Conservation (phyloP, 2,329 filamentous ascomycete species). For the Tolypocladium cylindrosporum region DNA sequence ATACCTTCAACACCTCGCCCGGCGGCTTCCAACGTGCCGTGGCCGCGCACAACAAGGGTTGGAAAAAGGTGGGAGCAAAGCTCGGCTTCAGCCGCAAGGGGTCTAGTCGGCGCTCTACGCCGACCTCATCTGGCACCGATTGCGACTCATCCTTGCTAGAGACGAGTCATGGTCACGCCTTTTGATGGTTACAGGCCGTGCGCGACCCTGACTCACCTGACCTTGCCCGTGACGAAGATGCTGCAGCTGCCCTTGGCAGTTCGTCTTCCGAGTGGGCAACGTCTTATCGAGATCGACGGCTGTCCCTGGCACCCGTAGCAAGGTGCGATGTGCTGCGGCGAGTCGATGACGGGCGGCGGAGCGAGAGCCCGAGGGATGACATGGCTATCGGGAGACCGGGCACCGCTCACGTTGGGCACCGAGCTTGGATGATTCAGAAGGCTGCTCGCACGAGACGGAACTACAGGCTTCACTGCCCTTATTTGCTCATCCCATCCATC, state of each 20-base stretch:
- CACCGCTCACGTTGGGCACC: no score
- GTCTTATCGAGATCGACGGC: constrained; percentile 24
- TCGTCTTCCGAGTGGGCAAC: constrained; percentile 27
- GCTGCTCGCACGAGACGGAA: no score
- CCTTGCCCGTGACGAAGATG: background rate
- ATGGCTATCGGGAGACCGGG: constrained; percentile 27
- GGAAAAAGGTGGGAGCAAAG: constrained; percentile 56
- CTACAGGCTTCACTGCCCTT: background rate
- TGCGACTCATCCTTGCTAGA: constrained; percentile 26
- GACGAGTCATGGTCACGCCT: constrained; percentile 24
- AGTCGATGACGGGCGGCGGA: no score
- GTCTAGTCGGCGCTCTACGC: constrained; percentile 30
- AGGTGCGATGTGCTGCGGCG: no score
- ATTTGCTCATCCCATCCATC: background rate
- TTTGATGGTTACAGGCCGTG: constrained; percentile 51
- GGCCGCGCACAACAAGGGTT: constrained; percentile 45
- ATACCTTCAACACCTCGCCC: constrained; percentile 39
- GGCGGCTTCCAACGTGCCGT: constrained; percentile 44
- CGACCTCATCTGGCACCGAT: constrained; percentile 32
- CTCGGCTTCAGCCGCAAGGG: constrained; percentile 47
- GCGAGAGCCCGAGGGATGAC: constrained; percentile 15
- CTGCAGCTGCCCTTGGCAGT: background rate
- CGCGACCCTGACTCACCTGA: constrained; percentile 15
- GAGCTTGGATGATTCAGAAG: no score
- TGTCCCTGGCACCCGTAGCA: no score